Evolutionary conservation across 2,329 filamentous ascomycete species (phyloP), one percentile per base, ranked within the genome.

Genomic region (Bipolaris zeicola): DNA sequence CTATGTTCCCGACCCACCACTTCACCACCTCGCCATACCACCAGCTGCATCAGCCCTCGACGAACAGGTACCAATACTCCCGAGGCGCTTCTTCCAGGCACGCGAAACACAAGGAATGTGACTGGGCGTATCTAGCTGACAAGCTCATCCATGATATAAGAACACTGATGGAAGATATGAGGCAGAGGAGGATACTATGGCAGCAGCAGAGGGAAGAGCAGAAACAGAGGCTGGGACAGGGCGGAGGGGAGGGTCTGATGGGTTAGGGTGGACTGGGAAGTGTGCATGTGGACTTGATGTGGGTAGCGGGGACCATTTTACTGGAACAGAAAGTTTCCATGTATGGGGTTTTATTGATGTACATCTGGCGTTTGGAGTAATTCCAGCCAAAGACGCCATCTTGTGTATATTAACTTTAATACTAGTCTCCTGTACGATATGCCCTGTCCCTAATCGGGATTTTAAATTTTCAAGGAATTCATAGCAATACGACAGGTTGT

Each of bases 131-230:
- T n/a, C 41, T 58, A 38, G 42, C 18, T 28, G 38, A 45, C 8
- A 44, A 31, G 11, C 55, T 60, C 6, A 47, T 49, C 10, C 37
- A 55, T 13, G 47, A 58, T 7, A 58, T 58, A 13, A 33, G 47
- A 11, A 41, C 18, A 5, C 38, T 60, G 55, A 37, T 31, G 22
- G 37, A 54, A 7, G 54, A 60, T n/a, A 60, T 60, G 50, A 26
- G 38, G 28, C 37, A 28, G 13, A 60, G 33, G 10, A 54, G 50
- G 36, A 18, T 14, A 18, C 34, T 54, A 43, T 60, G 58, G 58
- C 26, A 48, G 8, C 26, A 52, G 39, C 42, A 57, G 22, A 38
- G 57, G 3, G 46, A 60, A 43, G 14, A 28, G 31, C 39, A n/a
- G 3, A 43, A 28, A 2, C 18, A 7, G 5, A n/a, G 10, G 2